These are phyloP conservation scores for Syzygium aromaticum DNA, from an alignment of 345 rosid genomes.

Conservation along the genomic window DNA sequence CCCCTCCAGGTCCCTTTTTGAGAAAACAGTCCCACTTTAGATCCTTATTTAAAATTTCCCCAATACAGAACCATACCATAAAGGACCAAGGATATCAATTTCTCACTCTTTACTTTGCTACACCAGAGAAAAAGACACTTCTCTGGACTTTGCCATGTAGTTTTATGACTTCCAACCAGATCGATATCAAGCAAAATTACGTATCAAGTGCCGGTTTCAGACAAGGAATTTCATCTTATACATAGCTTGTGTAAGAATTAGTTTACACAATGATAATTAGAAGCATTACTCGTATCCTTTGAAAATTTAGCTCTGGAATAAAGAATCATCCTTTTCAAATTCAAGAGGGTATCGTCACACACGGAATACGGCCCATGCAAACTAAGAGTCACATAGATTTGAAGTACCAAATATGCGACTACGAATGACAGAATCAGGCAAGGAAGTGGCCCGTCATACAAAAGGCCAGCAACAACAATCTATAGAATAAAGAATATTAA, in stretches of 20 bases:
- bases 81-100: too few species aligned
- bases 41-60: too few species aligned
- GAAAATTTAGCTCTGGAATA: neutral
- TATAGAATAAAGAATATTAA: neutral
- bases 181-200: neutral
- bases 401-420: neutral
- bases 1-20: too few species aligned
- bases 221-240: neutral
- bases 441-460: neutral
- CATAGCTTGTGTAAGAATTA: neutral
- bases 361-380: neutral
- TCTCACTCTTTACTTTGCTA: neutral
- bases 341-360: neutral
- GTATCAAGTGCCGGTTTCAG: neutral
- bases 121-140: neutral
- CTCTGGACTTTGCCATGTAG: neutral
- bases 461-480: neutral
- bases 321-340: neutral
- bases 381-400: neutral
- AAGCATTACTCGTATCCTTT: fast-evolving
- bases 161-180: neutral
- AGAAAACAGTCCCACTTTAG: too few species aligned
- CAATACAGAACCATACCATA: too few species aligned
- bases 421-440: neutral
- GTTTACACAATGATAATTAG: neutral